Percentiles rank a stretch among this genome's conserved stretches.
Evolutionary conservation across 2,329 filamentous ascomycete genomes (phyloP).

Genomic region (Neofusicoccum parvum): DNA sequence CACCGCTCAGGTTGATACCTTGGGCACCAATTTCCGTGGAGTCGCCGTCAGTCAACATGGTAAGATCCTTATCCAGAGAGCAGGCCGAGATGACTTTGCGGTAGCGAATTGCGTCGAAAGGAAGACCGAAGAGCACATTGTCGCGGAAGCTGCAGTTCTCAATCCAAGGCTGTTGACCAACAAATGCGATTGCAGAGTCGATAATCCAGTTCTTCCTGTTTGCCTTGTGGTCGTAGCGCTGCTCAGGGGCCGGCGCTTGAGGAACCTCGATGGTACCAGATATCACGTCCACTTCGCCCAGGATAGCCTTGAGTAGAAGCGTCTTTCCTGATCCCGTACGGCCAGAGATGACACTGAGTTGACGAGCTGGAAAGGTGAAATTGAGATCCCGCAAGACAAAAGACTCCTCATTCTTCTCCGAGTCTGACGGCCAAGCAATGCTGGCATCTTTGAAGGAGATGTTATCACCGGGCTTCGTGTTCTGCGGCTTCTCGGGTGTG

Average conservation of each 20-base stretch:
- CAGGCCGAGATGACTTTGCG: constrained; percentile 70
- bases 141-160: constrained; percentile 78
- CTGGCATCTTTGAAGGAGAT: constrained; percentile 69
- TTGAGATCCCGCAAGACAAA: constrained; percentile 69
- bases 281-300: constrained; percentile 74
- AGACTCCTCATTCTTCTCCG: constrained; percentile 47
- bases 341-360: constrained; percentile 74
- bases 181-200: constrained; percentile 69
- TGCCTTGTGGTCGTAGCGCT: constrained; percentile 65
- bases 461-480: constrained; percentile 57
- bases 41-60: constrained; percentile 76
- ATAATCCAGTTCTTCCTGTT: constrained; percentile 66
- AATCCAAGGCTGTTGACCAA: constrained; percentile 69
- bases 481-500: constrained; percentile 64
- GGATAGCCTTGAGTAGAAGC: constrained; percentile 70
- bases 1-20: constrained; percentile 81
- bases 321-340: constrained; percentile 80
- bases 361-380: constrained; percentile 66
- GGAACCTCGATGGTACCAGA: constrained; percentile 60
- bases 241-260: constrained; percentile 30
- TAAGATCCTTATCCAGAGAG: constrained; percentile 73
- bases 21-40: constrained; percentile 81
- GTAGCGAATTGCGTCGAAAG: constrained; percentile 70
- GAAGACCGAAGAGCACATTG: constrained; percentile 78
- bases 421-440: constrained; percentile 74